Evolutionary conservation across 768 basidiomycete species (phyloP), one percentile per base, ranked within the genome.

Genomic region (Astraeus odoratus): DNA sequence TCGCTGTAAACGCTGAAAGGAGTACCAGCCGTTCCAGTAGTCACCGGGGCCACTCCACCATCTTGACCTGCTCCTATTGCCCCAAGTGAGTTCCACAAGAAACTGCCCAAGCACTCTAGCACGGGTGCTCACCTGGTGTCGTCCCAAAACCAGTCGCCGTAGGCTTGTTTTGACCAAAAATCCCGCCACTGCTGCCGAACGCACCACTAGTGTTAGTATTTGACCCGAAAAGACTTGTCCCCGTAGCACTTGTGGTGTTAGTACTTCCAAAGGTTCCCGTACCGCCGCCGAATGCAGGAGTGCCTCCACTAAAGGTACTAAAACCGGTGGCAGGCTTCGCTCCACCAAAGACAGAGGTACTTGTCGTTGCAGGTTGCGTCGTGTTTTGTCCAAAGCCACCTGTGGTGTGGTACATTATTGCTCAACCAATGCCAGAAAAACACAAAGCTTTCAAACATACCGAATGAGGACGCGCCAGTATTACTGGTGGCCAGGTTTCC

Each of bases 291-390:
- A 83, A 82, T 5, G 73, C 58, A 30, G 67, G 67, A 24, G 76
- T 67, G 24, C 75, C 77, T 33, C 79, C 80, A 38, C 81, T 74
- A 60, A 88, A 88, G 48, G 82, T 76, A 55, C 87, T 84, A 64
- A 92, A 90, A 10, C 83, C 86, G 9, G 78, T 69, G 4, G 81
- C 59, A 31, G 86, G 84, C 57, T 90, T 89, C 24, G 80, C 61
- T 36, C 69, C 74, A 29, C 81, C 83, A 49, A 89, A 89, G 33
- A 78, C 62, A 43, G 76, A 67, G 18, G 55, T 12, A 12, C 7
- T 47, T 33, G 64, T 66, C 36, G 60, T 67, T 35, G 56, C 58
- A 35, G 63, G 70, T 44, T 59, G 67, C 10, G 69, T 51, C 25
- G 67, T 55, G 51, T 64, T 76, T 44, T 53, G 52, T 23, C 68